Percentiles rank a stretch among this genome's conserved stretches.
Conservation (phyloP, 306 rosid species). For the Spatholobus suberectus region DNA sequence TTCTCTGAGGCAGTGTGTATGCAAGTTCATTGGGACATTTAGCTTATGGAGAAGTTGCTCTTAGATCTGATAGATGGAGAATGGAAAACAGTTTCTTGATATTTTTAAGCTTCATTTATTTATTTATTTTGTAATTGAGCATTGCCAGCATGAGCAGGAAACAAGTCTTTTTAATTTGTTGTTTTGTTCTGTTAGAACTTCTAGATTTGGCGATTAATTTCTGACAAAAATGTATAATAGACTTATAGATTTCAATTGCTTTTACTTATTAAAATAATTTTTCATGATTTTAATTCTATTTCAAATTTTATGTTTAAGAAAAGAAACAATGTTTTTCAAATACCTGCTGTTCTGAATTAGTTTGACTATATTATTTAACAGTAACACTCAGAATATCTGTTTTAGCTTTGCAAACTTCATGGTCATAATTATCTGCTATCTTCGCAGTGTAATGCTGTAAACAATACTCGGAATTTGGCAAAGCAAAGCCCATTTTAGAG, state of each 20-base stretch:
- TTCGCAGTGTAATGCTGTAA: conserved; percentile 18
- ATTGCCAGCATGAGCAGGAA: background rate
- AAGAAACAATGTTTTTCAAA: background rate
- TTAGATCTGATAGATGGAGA: background rate
- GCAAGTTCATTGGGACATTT: background rate
- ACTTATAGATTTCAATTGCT: background rate
- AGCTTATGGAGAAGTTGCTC: background rate
- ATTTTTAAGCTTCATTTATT: background rate
- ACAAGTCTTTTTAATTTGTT: background rate
- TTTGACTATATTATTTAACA: background rate
- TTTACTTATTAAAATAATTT: background rate
- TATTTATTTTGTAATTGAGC: background rate
- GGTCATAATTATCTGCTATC: conserved; percentile 28
- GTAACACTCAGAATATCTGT: conserved; percentile 1
- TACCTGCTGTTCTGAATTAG: background rate
- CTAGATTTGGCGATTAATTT: background rate
- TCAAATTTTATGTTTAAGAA: background rate
- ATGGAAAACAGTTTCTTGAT: background rate
- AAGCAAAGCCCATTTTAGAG: conserved; percentile 20
- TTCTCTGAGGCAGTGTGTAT: background rate
- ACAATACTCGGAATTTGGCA: conserved; percentile 5
- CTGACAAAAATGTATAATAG: background rate
- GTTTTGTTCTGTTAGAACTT: background rate
- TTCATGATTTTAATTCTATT: background rate
- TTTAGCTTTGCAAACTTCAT: conserved; percentile 20